phyloP scores from a whole-genome alignment of 1,139 yeast genomes.

The Geotrichum reessii region DNA sequence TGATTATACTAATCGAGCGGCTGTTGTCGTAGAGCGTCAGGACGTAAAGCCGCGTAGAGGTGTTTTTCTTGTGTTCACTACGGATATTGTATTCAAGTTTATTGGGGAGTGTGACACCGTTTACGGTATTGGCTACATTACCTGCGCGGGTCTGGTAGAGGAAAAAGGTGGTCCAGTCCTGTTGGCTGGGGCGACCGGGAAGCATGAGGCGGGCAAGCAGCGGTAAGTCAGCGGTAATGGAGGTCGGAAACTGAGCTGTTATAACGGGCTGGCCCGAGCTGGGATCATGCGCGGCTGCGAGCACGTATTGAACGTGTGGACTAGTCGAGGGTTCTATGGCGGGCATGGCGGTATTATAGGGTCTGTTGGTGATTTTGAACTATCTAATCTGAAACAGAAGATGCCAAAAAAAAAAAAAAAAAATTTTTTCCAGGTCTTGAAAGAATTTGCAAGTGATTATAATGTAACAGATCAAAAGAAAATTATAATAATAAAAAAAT shows the following conservation, averaged over 20 bases:
- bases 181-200: constrained; percentile 61
- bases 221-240: constrained; percentile 13
- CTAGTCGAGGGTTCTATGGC: constrained; percentile 2
- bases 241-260: constrained; percentile 47
- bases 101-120: constrained; percentile 24
- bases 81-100: constrained; percentile 37
- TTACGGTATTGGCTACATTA: constrained; percentile 8
- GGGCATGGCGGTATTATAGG: not conserved
- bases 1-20: constrained; percentile 50
- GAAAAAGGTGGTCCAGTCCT: constrained; percentile 56
- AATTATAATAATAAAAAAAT: not conserved
- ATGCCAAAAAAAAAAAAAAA: not conserved
- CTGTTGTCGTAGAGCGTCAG: constrained; percentile 30
- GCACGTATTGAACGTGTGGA: constrained; percentile 33
- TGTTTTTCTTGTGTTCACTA: constrained; percentile 46
- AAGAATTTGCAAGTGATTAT: not conserved
- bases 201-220: constrained; percentile 53
- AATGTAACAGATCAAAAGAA: not conserved
- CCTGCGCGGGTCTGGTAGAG: constrained; percentile 36
- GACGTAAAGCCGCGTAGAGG: constrained; percentile 48
- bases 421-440: no score
- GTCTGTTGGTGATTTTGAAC: not conserved
- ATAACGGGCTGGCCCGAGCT: constrained; percentile 53
- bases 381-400: not conserved
- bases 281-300: constrained; percentile 53